Conservation (phyloP, 768 basidiomycete species). For the Leccinum incarnatum region DNA sequence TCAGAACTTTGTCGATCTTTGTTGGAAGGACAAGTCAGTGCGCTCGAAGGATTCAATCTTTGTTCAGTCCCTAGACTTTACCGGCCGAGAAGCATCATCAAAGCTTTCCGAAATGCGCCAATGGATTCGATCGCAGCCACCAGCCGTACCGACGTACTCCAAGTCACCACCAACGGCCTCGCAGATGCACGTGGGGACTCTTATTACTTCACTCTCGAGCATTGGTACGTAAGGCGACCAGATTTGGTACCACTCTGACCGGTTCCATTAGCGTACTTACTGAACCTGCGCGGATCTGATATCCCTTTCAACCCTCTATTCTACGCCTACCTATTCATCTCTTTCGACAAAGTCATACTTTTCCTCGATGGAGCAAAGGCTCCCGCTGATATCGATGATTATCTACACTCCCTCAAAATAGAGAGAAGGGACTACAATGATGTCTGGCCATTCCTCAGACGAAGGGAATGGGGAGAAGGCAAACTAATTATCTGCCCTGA, state of each 20-base stretch:
- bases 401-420: constrained; percentile 58
- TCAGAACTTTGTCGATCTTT: constrained; percentile 78
- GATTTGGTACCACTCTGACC: background rate
- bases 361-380: constrained; percentile 76
- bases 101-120: constrained; percentile 72
- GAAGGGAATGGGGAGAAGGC: constrained; percentile 75
- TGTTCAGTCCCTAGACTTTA: constrained; percentile 68
- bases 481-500: constrained; percentile 73
- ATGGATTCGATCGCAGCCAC: constrained; percentile 64
- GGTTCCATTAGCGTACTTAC: constrained; percentile 61
- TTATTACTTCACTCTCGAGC: constrained; percentile 65
- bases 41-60: constrained; percentile 65
- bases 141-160: constrained; percentile 59
- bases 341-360: constrained; percentile 56
- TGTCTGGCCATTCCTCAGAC: constrained; percentile 75
- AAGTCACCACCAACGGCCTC: constrained; percentile 57
- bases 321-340: constrained; percentile 80
- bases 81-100: constrained; percentile 58
- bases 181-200: constrained; percentile 64
- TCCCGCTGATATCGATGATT: constrained; percentile 51
- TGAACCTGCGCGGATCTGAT: constrained; percentile 89
- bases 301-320: constrained; percentile 93
- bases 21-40: constrained; percentile 75
- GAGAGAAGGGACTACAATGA: constrained; percentile 67
- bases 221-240: constrained; percentile 50